phyloP scores from a whole-genome alignment of 208 protist species.

The Crithidia brevicula region DNA sequence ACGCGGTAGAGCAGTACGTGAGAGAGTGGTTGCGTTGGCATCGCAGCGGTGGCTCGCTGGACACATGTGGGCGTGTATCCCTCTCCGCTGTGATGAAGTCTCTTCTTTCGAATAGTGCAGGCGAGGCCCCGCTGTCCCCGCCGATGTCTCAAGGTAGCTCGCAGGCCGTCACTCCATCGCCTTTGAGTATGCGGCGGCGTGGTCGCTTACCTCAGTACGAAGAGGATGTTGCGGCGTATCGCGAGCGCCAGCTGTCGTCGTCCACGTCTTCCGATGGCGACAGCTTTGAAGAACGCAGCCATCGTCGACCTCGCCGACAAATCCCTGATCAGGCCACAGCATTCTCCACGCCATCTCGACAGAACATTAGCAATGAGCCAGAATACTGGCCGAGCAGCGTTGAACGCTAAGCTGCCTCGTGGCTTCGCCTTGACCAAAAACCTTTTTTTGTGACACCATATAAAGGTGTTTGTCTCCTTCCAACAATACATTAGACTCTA shows the following conservation, averaged over 20 bases:
- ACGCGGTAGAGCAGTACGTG: conserved; percentile 43
- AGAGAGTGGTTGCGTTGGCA: conserved; percentile 43
- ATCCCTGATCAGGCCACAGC: neutral
- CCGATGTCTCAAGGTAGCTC: too few relatives aligned
- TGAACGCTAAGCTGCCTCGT: conserved; percentile 18
- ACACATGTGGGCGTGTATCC: conserved; percentile 10
- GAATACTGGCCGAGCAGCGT: conserved; percentile 51
- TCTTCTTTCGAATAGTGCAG: conserved; percentile 12
- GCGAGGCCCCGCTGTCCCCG: too few relatives aligned
- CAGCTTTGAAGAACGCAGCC: conserved; percentile 4
- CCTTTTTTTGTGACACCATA: neutral
- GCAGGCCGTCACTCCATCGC: neutral
- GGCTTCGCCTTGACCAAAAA: neutral
- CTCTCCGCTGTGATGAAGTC: conserved; percentile 33
- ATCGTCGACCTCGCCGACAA: neutral
- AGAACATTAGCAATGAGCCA: neutral
- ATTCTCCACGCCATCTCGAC: conserved; percentile 11
- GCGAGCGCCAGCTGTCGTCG: neutral
- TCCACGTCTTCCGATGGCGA: conserved; percentile 9
- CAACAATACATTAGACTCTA: neutral
- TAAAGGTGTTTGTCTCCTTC: too few relatives aligned
- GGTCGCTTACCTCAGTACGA: conserved; percentile 6
- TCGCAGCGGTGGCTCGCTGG: conserved; percentile 14
- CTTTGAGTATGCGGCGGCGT: conserved; percentile 1
- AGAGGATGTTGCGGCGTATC: conserved; percentile 18